Evolutionary conservation across 371 early-diverging fungal species (phyloP).

Genomic region (Mucor irregularis): DNA sequence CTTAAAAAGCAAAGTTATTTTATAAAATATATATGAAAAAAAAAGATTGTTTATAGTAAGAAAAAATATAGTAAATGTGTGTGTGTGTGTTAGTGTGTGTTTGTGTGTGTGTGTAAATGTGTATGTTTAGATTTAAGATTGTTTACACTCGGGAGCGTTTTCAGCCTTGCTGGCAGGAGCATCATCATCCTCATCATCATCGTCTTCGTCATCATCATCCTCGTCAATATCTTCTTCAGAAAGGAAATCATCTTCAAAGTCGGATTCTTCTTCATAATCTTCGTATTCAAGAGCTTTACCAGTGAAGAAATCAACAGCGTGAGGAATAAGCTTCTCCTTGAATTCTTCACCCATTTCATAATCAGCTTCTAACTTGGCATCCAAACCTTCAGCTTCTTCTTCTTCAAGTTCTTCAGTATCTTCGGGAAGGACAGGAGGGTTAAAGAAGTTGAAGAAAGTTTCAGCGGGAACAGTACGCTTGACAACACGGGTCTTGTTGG

Average conservation of each 20-base stretch:
- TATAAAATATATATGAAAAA: too few relatives aligned
- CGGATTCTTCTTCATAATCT: constrained; percentile 69
- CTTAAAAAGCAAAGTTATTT: too few relatives aligned
- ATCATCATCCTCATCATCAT: constrained; percentile 59
- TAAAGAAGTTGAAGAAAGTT: constrained; percentile 96
- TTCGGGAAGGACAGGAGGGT: constrained; percentile 74
- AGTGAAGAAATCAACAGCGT: constrained; percentile 97
- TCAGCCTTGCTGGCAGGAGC: constrained; percentile 53
- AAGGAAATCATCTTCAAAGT: constrained; percentile 70
- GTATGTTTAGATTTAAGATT: constrained; percentile 47
- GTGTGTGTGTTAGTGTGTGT: too few relatives aligned
- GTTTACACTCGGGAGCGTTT: constrained; percentile 69
- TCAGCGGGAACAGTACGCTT: constrained; percentile 93
- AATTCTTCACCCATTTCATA: constrained; percentile 95
- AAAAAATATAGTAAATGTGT: too few relatives aligned
- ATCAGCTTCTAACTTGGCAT: constrained; percentile 86
- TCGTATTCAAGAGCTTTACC: constrained; percentile 92
- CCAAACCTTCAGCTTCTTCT: constrained; percentile 76
- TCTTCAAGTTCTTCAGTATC: constrained; percentile 75
- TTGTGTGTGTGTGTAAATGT: too few relatives aligned
- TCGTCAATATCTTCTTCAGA: constrained; percentile 65
- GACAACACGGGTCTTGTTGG: constrained; percentile 97
- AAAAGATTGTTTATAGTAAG: too few relatives aligned
- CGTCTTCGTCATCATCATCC: constrained; percentile 52
- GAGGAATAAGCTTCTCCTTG: constrained; percentile 94